A percentile compares a stretch with the other conserved stretches of the same genome.
phyloP scores from a whole-genome alignment of 1,284 basidiomycete species.

The Ceratobasidium theobromae region DNA sequence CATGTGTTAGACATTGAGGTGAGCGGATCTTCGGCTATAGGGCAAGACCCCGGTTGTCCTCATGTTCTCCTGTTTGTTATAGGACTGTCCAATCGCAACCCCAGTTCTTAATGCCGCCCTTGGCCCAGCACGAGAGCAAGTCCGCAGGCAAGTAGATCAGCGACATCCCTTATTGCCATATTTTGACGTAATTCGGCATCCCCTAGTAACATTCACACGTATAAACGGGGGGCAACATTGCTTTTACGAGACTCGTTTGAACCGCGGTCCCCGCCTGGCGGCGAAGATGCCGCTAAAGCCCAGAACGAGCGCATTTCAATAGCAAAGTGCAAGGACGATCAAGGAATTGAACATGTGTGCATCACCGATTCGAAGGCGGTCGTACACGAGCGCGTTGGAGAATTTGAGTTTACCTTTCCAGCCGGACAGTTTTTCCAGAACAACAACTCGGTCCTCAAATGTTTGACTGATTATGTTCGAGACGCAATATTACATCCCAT shows the following conservation, averaged over 20 bases:
- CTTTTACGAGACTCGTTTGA: conserved; percentile 86
- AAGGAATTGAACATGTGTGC: conserved; percentile 58
- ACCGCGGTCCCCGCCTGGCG: conserved; percentile 35
- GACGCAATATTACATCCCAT: conserved; percentile 63
- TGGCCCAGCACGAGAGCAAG: conserved; percentile 60
- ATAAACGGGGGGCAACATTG: conserved; percentile 88
- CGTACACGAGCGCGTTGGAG: conserved; percentile 83
- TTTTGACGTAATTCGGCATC: conserved; percentile 16
- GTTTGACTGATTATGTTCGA: conserved; percentile 80
- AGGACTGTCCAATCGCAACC: conserved; percentile 95
- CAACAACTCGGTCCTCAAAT: conserved; percentile 89
- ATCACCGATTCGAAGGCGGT: conserved; percentile 80
- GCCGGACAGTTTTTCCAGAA: conserved; percentile 97
- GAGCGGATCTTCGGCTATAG: conserved; percentile 38
- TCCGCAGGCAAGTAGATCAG: conserved; percentile 60
- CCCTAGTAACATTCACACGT: conserved; percentile 72
- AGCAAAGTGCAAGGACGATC: conserved; percentile 32
- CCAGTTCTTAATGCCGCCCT: conserved; percentile 75
- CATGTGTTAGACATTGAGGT: conserved; percentile 93
- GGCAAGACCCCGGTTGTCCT: not conserved
- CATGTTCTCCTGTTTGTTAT: not conserved
- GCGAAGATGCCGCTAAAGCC: conserved; percentile 28
- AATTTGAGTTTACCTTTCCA: conserved; percentile 82
- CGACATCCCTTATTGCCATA: not conserved
- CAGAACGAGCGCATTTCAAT: conserved; percentile 5